phyloP scores from a whole-genome alignment of 2,329 filamentous ascomycete genomes.

The Botrytis paeoniae region DNA sequence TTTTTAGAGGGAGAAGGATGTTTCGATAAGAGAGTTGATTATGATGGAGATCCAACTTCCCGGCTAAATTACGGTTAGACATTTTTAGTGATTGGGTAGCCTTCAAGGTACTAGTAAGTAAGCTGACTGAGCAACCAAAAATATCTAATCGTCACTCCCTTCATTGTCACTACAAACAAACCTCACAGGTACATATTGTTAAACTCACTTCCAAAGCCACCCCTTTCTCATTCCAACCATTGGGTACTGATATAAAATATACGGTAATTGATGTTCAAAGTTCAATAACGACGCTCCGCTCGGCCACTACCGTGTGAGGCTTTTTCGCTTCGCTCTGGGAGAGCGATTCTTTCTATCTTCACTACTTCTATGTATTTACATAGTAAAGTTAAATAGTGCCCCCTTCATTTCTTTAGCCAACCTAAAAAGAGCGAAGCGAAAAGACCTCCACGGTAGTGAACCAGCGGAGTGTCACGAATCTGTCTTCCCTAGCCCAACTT shows the following conservation, averaged over 20 bases:
- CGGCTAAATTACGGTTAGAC: slow-evolving; percentile 12
- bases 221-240: not conserved
- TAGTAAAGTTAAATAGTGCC: not conserved
- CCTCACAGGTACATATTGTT: not conserved
- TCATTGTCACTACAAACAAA: not conserved
- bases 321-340: not conserved
- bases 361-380: not conserved
- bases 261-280: not conserved
- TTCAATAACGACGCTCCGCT: not conserved
- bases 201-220: not conserved
- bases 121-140: not conserved
- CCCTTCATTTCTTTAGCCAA: not conserved
- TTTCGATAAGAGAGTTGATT: slow-evolving; percentile 13
- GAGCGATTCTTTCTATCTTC: not conserved
- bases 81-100: not conserved
- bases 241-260: not conserved
- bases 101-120: not conserved
- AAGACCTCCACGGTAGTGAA: not conserved
- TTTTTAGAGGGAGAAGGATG: not conserved
- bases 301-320: not conserved
- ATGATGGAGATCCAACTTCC: not conserved
- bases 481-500: not conserved
- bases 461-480: not conserved
- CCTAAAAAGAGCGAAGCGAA: not conserved
- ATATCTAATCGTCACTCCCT: not conserved